A percentile compares a stretch with the other conserved stretches of the same genome.
Conservation (phyloP, 2,329 filamentous ascomycete genomes). For the Fusarium tuaranense region DNA sequence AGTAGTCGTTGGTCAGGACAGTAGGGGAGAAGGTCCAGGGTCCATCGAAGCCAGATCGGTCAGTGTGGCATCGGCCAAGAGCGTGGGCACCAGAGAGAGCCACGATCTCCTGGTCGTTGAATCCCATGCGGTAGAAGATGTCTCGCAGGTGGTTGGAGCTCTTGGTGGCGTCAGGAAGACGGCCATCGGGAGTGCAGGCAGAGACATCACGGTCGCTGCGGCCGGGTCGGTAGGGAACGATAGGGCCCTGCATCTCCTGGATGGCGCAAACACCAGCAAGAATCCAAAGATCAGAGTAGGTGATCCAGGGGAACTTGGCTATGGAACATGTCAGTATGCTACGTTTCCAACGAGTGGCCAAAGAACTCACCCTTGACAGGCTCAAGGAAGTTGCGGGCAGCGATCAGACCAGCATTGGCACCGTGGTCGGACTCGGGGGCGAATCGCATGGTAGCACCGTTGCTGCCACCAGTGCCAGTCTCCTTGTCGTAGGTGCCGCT, state of each 20-base stretch:
- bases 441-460: constrained; percentile 98
- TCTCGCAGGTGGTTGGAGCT: constrained; percentile 84
- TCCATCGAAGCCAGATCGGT: constrained; percentile 88
- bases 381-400: constrained; percentile 92
- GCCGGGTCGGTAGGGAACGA: constrained; percentile 89
- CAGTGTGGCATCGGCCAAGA: constrained; percentile 88
- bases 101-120: constrained; percentile 96
- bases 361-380: constrained; percentile 79
- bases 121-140: constrained; percentile 98
- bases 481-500: constrained; percentile 92
- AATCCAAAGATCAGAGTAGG: constrained; percentile 97
- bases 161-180: constrained; percentile 83
- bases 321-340: constrained; percentile 13
- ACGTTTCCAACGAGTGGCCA: not conserved
- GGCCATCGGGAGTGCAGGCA: constrained; percentile 93
- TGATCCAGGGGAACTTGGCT: constrained; percentile 90
- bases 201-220: constrained; percentile 82
- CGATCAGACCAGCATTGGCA: constrained; percentile 90
- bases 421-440: constrained; percentile 89
- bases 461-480: constrained; percentile 91
- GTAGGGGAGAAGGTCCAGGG: constrained; percentile 95
- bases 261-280: constrained; percentile 86
- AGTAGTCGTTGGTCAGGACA: constrained; percentile 95
- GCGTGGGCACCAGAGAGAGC: constrained; percentile 88
- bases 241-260: constrained; percentile 94